Percentiles rank a stretch among this genome's conserved stretches.
Conservation (phyloP, 1,139 yeast genomes). For the Blastobotrys raffinosifermentans region DNA sequence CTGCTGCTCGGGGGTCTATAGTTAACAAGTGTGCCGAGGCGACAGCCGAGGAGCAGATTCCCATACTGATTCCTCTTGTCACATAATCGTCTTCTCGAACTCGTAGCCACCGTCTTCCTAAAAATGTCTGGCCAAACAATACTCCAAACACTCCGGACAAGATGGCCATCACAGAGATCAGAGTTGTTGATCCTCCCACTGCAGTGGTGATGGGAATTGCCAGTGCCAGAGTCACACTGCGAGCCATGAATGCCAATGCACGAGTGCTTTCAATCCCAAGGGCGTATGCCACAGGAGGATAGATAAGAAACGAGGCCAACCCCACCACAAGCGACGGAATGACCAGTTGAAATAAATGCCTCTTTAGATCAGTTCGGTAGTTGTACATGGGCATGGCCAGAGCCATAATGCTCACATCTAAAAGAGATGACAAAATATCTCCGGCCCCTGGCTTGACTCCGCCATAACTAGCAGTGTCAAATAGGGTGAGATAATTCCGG, state of each 20-base stretch:
- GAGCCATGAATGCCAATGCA: conserved; percentile 69
- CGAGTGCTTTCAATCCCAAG: conserved; percentile 57
- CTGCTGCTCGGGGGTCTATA: conserved; percentile 74
- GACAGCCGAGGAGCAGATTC: conserved; percentile 75
- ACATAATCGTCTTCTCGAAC: conserved; percentile 62
- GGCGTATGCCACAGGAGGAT: conserved; percentile 61
- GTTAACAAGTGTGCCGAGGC: conserved; percentile 70
- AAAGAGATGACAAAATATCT: conserved; percentile 59
- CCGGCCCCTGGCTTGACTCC: conserved; percentile 72
- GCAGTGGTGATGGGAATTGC: conserved; percentile 68
- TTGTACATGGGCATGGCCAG: conserved; percentile 73
- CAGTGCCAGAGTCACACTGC: conserved; percentile 75
- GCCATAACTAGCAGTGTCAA: conserved; percentile 34
- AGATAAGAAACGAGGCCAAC: conserved; percentile 54
- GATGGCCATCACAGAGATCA: conserved; percentile 77
- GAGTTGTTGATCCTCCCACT: conserved; percentile 60
- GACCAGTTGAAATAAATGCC: conserved; percentile 52
- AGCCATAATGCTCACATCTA: conserved; percentile 74
- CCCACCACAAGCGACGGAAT: conserved; percentile 58
- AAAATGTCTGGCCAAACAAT: conserved; percentile 52
- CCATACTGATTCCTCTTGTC: conserved; percentile 69
- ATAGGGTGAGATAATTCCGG: conserved; percentile 54
- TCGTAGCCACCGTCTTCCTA: conserved; percentile 38
- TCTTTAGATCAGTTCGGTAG: conserved; percentile 56
- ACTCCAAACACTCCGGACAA: conserved; percentile 76